Conservation (phyloP, 2,329 filamentous ascomycete species). For the Pyrenophora teres region DNA sequence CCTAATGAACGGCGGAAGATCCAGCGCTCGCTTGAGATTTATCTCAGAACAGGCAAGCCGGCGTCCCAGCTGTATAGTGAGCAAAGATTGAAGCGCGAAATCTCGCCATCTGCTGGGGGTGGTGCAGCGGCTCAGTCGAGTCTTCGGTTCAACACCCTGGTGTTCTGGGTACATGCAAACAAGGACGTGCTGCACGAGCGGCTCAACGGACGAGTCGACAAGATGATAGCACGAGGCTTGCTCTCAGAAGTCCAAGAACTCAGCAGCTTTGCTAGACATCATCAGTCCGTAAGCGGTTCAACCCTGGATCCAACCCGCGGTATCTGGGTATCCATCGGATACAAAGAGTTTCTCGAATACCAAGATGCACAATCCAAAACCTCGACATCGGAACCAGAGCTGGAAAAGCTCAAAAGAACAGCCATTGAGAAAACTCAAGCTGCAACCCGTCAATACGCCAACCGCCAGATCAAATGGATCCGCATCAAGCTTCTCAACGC, state of each 20-base stretch:
- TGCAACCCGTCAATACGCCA: constrained; percentile 86
- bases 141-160: constrained; percentile 63
- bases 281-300: constrained; percentile 54
- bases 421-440: constrained; percentile 78
- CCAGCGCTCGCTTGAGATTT: constrained; percentile 86
- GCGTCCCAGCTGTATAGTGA: constrained; percentile 88
- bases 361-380: constrained; percentile 48
- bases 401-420: constrained; percentile 60
- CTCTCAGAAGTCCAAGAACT: constrained; percentile 65
- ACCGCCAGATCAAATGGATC: constrained; percentile 85
- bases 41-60: constrained; percentile 75
- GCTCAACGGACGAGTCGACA: constrained; percentile 77
- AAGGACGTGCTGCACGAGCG: constrained; percentile 69
- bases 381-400: constrained; percentile 44
- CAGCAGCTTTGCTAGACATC: constrained; percentile 52
- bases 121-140: constrained; percentile 7
- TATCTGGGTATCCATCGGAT: constrained; percentile 97
- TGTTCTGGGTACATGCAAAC: constrained; percentile 88
- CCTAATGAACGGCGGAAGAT: constrained; percentile 93
- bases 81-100: constrained; percentile 57
- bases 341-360: constrained; percentile 85
- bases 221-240: constrained; percentile 74
- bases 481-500: constrained; percentile 77
- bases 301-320: constrained; percentile 74
- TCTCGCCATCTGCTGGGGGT: constrained; percentile 12